Base-by-base conservation (phyloP, 2,329 filamentous ascomycete genomes). In the Decorospora gaudefroyi region DNA sequence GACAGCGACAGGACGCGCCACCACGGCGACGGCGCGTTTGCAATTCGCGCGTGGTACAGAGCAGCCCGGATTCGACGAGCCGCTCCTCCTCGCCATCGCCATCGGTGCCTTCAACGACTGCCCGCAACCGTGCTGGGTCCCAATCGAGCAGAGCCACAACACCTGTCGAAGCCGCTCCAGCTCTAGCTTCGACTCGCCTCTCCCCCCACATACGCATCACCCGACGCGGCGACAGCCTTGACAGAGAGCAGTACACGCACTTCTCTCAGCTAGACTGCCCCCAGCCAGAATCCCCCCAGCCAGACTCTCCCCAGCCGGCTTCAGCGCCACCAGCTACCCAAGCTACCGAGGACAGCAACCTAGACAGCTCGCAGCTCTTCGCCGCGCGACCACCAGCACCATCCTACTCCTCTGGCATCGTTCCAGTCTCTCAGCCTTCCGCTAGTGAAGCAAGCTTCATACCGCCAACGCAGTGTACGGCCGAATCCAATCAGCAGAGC, bases 381-480 rank as follows among this genome's bases (percentile, higher is more conserved):
- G 28, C 45, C 30, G 37, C 29, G 18, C 39, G 29, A 8, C 15
- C 55, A 23, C 25, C 35, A 8, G n/a, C 55, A 23, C 25, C 35
- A 8, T 36, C 34, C 5, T 35, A 27, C 16, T 44, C 44, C 6
- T 51, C 55, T 6, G 56, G 59, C 16, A 38, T 68, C 6, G 55
- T 69, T 2, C 55, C 46, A 21, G 63, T 67, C 19, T 67, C 65
- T 3, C 61, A 68, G 35, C 58, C 49, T 35, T 60, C 56, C 8
- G 48, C 29, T 3, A 51, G 53, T 6, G 56, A 56, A 22, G 49
- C 32, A 4, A 67, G 53, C 46, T 67, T 62, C 31, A 33, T 60
- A 9, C 49, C 55, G 0, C 38, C 54, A 0, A 64, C 61, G n/a
- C 64, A 67, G 28, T 43, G 34, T 3, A 51, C 41, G 1, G 57